Evolutionary conservation across 352 stramenopile genomes (phyloP).

Genomic region (Globisporangium polare): DNA sequence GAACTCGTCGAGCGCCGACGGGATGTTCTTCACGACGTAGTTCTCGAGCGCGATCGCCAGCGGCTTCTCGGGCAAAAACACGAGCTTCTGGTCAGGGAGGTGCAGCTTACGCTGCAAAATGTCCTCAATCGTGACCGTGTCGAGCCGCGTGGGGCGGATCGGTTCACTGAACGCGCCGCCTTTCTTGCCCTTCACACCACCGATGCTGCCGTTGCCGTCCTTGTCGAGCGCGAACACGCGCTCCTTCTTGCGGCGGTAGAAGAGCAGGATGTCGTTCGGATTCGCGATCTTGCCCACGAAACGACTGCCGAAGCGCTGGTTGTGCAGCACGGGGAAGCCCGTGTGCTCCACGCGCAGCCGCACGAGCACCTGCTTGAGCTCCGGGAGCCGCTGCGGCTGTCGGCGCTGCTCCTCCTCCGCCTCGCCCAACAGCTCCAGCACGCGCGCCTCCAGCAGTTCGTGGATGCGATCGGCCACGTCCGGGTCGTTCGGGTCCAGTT

Average conservation of each 20-base stretch:
- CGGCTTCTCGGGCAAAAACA: constrained; percentile 70
- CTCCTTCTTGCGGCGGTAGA: constrained; percentile 67
- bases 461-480: constrained; percentile 71
- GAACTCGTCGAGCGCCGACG: constrained; percentile 76
- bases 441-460: constrained; percentile 56
- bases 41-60: constrained; percentile 70
- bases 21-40: constrained; percentile 81
- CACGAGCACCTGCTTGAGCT: constrained; percentile 68
- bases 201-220: constrained; percentile 17
- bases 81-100: constrained; percentile 60
- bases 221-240: constrained; percentile 41
- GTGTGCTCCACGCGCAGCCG: constrained; percentile 86
- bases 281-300: constrained; percentile 88
- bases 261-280: constrained; percentile 85
- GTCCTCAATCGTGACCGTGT: constrained; percentile 74
- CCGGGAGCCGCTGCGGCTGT: constrained; percentile 18
- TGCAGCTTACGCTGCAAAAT: constrained; percentile 65
- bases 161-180: constrained; percentile 29
- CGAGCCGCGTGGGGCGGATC: constrained; percentile 58
- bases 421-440: constrained; percentile 66
- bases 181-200: constrained; percentile 21
- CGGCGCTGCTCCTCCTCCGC: constrained; percentile 41
- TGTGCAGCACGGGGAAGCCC: constrained; percentile 84
- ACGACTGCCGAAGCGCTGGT: constrained; percentile 82
- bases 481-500: constrained; percentile 90